Conservation (phyloP, 441 rosid genomes). For the Kokia cookei region DNA sequence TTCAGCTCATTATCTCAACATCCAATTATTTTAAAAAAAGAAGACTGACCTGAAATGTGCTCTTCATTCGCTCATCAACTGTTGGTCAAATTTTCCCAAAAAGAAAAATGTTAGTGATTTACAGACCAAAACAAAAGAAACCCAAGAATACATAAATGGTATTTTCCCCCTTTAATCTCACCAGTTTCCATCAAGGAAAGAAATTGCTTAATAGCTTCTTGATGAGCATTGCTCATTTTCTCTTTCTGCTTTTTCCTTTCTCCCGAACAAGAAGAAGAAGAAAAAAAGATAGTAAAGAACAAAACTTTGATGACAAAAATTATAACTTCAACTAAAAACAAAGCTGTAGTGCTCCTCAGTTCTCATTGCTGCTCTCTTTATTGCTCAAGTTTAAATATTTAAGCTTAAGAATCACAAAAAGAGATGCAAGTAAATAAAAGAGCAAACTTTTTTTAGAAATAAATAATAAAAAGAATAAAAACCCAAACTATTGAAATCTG, state of each 20-base stretch:
- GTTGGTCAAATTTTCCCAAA: constrained; percentile 13
- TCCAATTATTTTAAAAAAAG: constrained; percentile 8
- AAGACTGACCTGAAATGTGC: constrained; percentile 63
- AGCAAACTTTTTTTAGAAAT: not conserved
- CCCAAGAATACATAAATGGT: not conserved
- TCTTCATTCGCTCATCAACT: constrained; percentile 71
- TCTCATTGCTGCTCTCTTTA: not conserved
- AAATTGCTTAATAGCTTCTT: constrained; percentile 70
- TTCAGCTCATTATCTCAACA: not conserved
- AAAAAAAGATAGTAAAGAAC: not conserved
- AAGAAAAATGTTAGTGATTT: not conserved
- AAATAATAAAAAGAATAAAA: not conserved
- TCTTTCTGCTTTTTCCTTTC: not conserved
- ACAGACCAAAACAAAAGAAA: constrained; percentile 13
- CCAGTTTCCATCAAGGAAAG: constrained; percentile 65
- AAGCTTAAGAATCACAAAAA: not conserved
- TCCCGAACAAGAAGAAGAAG: not conserved
- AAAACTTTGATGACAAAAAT: constrained; percentile 7
- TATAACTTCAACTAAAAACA: not conserved
- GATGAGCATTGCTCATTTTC: constrained; percentile 42
- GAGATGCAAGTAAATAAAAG: not conserved
- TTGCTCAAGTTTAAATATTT: not conserved
- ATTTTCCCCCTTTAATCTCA: constrained; percentile 27
- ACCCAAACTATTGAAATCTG: constrained; percentile 2
- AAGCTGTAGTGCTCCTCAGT: constrained; percentile 1